Evolutionary conservation across 768 basidiomycete genomes (phyloP).

Genomic region (Lactarius pseudohatsudake): DNA sequence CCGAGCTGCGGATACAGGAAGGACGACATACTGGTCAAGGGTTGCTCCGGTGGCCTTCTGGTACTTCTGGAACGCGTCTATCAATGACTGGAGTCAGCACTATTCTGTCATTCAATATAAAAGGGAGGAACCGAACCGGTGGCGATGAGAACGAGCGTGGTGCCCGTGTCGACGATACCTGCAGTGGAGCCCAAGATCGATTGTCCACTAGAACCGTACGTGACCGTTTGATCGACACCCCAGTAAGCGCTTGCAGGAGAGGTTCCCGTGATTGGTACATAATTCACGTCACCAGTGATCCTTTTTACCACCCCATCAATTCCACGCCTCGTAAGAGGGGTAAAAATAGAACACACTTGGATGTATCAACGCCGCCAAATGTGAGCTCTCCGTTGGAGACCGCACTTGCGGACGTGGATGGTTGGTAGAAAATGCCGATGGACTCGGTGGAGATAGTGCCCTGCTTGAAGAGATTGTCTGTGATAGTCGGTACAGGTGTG

Average conservation of each 20-base stretch:
- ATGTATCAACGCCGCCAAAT: constrained; percentile 52
- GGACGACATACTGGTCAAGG: constrained; percentile 44
- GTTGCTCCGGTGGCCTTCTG: constrained; percentile 52
- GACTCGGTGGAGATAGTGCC: constrained; percentile 46
- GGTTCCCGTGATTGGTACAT: constrained; percentile 44
- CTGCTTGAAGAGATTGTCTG: constrained; percentile 54
- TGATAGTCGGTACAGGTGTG: constrained; percentile 50
- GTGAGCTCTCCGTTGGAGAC: constrained; percentile 53
- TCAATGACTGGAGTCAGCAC: constrained; percentile 2
- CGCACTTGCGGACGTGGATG: constrained; percentile 39
- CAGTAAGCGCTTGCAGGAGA: constrained; percentile 50
- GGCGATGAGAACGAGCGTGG: constrained; percentile 55
- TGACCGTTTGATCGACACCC: constrained; percentile 48
- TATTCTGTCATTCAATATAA: background rate
- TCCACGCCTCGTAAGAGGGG: constrained; percentile 26
- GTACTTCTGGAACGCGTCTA: constrained; percentile 56
- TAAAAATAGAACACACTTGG: constrained; percentile 37
- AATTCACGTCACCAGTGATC: constrained; percentile 39
- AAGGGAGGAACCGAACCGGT: constrained; percentile 33
- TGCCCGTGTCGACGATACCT: constrained; percentile 55
- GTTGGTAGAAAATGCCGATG: constrained; percentile 54
- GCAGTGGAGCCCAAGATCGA: constrained; percentile 40
- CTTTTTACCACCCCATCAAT: constrained; percentile 25
- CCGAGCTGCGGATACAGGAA: background rate
- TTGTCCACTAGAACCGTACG: constrained; percentile 36